A percentile compares a stretch with the other conserved stretches of the same genome.
phyloP scores from a whole-genome alignment of 2,329 filamentous ascomycete genomes.

The Cyphellophora attinorum region DNA sequence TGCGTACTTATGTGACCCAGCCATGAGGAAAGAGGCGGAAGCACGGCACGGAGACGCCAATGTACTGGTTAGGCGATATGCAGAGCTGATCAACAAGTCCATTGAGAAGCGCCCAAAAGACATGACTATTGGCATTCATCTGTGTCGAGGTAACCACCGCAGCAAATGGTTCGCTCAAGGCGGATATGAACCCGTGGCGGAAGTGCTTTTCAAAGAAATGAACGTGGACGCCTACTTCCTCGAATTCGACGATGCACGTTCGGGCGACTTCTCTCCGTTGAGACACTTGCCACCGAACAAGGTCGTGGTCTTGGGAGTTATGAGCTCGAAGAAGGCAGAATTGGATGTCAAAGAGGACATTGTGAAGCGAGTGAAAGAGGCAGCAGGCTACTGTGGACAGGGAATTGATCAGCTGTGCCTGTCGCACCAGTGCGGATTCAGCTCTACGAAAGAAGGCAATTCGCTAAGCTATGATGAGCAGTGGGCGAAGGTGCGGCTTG shows the following conservation, averaged over 20 bases:
- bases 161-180: constrained; percentile 49
- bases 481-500: constrained; percentile 46
- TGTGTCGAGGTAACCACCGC: constrained; percentile 49
- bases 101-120: constrained; percentile 43
- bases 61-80: constrained; percentile 42
- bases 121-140: constrained; percentile 48
- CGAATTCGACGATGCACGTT: constrained; percentile 49
- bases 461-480: constrained; percentile 47
- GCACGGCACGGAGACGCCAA: constrained; percentile 42
- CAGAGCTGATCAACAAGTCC: constrained; percentile 45
- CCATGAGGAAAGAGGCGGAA: constrained; percentile 45
- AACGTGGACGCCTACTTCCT: constrained; percentile 52
- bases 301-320: constrained; percentile 46
- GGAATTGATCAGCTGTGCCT: constrained; percentile 47
- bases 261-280: constrained; percentile 46
- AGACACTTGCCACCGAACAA: constrained; percentile 45
- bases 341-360: constrained; percentile 41
- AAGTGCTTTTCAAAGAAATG: constrained; percentile 48
- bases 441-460: constrained; percentile 46
- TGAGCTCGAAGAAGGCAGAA: constrained; percentile 48
- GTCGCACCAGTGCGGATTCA: constrained; percentile 50
- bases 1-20: constrained; percentile 49
- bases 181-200: constrained; percentile 49
- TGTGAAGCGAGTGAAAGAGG: constrained; percentile 34
- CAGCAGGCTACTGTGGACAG: constrained; percentile 37